Evolutionary conservation across 192 early-diverging fungal genomes (phyloP).

Genomic region (Thoreauomyces humboldtii): DNA sequence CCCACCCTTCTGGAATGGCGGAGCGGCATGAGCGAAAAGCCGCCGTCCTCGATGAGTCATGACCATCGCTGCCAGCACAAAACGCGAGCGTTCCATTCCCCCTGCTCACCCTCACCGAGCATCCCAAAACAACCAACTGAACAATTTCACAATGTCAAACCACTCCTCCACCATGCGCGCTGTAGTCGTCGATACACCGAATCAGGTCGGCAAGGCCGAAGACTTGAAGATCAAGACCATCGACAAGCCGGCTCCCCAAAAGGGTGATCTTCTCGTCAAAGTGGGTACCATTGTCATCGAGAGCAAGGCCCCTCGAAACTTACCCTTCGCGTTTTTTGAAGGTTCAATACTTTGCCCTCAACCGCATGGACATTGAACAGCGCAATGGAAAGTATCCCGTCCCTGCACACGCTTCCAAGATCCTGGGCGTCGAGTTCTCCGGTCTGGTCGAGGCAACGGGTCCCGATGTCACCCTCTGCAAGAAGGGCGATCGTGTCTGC

Average conservation of each 20-base stretch:
- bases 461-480: slow-evolving; percentile 38
- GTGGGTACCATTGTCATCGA: slow-evolving; percentile 2
- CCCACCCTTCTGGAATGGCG: too few species aligned
- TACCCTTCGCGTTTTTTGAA: slow-evolving; percentile 14
- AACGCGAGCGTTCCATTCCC: too few species aligned
- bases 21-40: too few species aligned
- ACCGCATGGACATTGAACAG: slow-evolving; percentile 77
- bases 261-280: slow-evolving; percentile 32
- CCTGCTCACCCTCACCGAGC: too few species aligned
- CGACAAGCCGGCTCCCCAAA: slow-evolving; percentile 13
- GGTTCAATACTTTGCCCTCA: slow-evolving; percentile 63
- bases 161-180: too few species aligned
- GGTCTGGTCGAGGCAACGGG: slow-evolving; percentile 59
- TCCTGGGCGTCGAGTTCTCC: slow-evolving; percentile 74
- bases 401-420: slow-evolving; percentile 56
- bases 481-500: slow-evolving; percentile 75
- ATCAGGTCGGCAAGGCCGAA: too few species aligned
- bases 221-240: slow-evolving; percentile 12
- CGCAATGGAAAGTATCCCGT: slow-evolving; percentile 69
- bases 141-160: too few species aligned
- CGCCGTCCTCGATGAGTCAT: too few species aligned
- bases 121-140: too few species aligned
- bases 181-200: too few species aligned
- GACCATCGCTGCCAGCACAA: too few species aligned
- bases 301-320: not conserved